phyloP scores from a whole-genome alignment of 2,329 filamentous ascomycete genomes.

The Aspergillus hiratsukae region DNA sequence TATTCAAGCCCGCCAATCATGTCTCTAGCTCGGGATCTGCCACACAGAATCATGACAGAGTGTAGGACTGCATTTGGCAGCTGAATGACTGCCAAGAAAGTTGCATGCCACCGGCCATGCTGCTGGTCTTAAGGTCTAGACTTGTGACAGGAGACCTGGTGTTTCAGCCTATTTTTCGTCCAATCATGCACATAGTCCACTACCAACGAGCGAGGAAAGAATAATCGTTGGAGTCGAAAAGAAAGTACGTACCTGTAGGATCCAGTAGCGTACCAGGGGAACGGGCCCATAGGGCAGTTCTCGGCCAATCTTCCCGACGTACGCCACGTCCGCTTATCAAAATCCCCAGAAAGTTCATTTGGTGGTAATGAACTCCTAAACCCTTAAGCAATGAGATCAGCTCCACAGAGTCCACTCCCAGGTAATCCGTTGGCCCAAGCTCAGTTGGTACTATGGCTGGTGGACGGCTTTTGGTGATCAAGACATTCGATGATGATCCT shows the following conservation, averaged over 20 bases:
- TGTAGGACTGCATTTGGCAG: conserved; percentile 3
- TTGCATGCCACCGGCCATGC: background rate
- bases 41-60: conserved; percentile 6
- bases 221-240: background rate
- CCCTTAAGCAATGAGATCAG: background rate
- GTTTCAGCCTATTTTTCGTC: conserved; percentile 14
- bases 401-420: background rate
- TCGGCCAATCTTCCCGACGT: conserved; percentile 14
- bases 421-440: conserved; percentile 8
- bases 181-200: background rate
- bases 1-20: background rate
- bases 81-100: background rate
- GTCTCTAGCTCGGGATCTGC: background rate
- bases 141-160: conserved; percentile 10
- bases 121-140: conserved; percentile 7
- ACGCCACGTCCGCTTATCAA: conserved; percentile 12
- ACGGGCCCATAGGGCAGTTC: conserved; percentile 5
- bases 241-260: conserved; percentile 1
- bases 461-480: conserved; percentile 5
- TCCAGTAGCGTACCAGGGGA: conserved; percentile 11
- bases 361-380: background rate
- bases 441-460: conserved; percentile 3
- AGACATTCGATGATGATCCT: background rate
- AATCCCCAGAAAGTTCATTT: conserved; percentile 14
- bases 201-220: background rate